Evolutionary conservation across 208 protist species (phyloP).

Genomic region (Trypanosoma scelopori): DNA sequence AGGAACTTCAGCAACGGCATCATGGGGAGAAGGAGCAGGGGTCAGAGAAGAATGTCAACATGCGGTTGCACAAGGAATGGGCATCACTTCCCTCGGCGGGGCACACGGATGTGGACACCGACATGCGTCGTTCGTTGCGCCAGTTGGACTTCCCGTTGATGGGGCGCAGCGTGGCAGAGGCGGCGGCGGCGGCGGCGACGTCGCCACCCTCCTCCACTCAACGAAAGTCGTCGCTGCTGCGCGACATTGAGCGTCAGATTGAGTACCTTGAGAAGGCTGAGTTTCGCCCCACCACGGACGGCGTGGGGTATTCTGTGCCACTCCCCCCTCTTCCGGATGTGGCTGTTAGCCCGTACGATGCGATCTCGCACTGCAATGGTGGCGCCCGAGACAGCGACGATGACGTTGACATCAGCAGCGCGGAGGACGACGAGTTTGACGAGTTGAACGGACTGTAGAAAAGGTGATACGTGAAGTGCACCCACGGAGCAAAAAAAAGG

Average conservation of each 20-base stretch:
- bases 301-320: neutral
- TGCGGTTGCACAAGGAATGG: no score
- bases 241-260: constrained; percentile 25
- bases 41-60: neutral
- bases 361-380: neutral
- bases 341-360: constrained; percentile 1
- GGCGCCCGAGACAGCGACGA: neutral
- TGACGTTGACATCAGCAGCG: neutral
- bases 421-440: constrained; percentile 13
- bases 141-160: no score
- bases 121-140: no score
- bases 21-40: neutral
- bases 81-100: no score
- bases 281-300: neutral
- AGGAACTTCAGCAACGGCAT: neutral
- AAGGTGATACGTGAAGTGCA: no score
- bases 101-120: no score
- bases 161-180: no score
- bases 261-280: constrained; percentile 11
- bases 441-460: constrained; percentile 7
- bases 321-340: constrained; percentile 6
- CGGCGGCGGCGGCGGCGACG: no score
- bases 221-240: constrained; percentile 11
- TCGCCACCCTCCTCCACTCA: no score
- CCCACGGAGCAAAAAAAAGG: no score